Base-by-base conservation (phyloP, 441 rosid genomes). In the Eutrema salsugineum region DNA sequence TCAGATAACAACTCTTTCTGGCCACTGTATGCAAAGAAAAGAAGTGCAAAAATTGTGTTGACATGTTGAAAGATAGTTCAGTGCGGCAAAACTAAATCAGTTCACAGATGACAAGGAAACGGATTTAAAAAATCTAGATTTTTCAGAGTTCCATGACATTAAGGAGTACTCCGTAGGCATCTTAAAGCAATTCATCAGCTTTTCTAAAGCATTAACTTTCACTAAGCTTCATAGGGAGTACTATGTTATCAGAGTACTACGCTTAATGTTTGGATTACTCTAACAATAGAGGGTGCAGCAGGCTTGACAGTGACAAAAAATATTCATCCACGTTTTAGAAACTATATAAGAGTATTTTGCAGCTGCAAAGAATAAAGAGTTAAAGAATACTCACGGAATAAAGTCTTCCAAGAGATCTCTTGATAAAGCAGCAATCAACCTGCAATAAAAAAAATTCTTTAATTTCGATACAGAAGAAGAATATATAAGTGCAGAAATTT, bases 321-420 rank as follows among this genome's bases (percentile, higher is more conserved):
- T 4, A 36, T 28, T 36, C 14, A 46, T 46, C 38, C 51, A 43
- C 24, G 14, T 11, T 44, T 46, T 36, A 50, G 16, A 50, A 49
- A 48, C 57, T 14, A 67, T 38, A 65, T 10, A 50, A 38, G 5
- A 9, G 50, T 46, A 14, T 16, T 15, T n/a, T 43, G 33, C 14
- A 40, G 35, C n/a, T 43, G 44, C 30, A 30, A 56, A 20, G 27
- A 33, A 19, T 46, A 56, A 66, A 38, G 61, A 48, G 48, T 74
- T 67, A 32, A 49, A 77, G 67, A 73, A 66, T 66, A 88, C 98
- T 89, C 80, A 93, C 97, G 77, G 82, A 49, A 83, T 43, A 57
- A 91, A 89, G 47, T 89, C 99, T 59, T 85, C 80, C 27, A 88
- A 80, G 66, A 93, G 87, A 83, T 95, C 99, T 81, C 97, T 93